Conservation (phyloP, 1,284 basidiomycete species). For the Trametes sp. region DNA sequence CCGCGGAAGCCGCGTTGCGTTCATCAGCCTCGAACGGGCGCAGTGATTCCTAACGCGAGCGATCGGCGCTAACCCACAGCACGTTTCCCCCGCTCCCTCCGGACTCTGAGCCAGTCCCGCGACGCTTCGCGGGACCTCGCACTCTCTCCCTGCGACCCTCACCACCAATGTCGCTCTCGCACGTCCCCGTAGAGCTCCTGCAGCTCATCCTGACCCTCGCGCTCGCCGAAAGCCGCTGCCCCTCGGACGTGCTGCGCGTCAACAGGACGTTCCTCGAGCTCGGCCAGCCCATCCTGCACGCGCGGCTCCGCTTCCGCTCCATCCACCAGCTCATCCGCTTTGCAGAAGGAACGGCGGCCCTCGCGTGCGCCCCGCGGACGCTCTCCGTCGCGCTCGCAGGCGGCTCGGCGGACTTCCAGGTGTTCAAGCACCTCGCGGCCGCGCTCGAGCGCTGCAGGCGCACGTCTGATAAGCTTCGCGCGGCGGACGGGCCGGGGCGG, state of each 20-base stretch:
- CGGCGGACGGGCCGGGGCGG: neutral
- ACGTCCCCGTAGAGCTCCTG: slow-evolving; percentile 37
- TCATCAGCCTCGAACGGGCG: neutral
- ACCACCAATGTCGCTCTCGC: slow-evolving; percentile 13
- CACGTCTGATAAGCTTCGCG: neutral
- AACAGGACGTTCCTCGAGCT: slow-evolving; percentile 37
- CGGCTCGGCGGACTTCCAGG: slow-evolving; percentile 40
- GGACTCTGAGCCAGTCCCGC: neutral
- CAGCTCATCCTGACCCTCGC: slow-evolving; percentile 37
- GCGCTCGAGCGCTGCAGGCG: slow-evolving; percentile 35
- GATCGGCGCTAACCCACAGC: neutral
- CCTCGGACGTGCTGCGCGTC: slow-evolving; percentile 38
- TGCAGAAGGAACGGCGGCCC: slow-evolving; percentile 25
- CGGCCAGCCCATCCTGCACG: slow-evolving; percentile 40
- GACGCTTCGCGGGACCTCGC: neutral
- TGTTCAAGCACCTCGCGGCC: slow-evolving; percentile 41
- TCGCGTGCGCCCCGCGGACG: slow-evolving; percentile 38
- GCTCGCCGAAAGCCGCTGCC: slow-evolving; percentile 32
- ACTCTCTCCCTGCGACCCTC: neutral
- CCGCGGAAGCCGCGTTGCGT: neutral
- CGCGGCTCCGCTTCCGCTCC: slow-evolving; percentile 42
- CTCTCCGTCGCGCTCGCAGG: slow-evolving; percentile 42
- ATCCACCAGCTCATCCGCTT: slow-evolving; percentile 43
- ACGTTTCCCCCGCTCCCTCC: slow-evolving; percentile 6
- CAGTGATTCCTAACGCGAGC: neutral